These are phyloP conservation scores for Candida corydali DNA, from an alignment of 805 yeast genomes.

Conservation along the genomic window DNA sequence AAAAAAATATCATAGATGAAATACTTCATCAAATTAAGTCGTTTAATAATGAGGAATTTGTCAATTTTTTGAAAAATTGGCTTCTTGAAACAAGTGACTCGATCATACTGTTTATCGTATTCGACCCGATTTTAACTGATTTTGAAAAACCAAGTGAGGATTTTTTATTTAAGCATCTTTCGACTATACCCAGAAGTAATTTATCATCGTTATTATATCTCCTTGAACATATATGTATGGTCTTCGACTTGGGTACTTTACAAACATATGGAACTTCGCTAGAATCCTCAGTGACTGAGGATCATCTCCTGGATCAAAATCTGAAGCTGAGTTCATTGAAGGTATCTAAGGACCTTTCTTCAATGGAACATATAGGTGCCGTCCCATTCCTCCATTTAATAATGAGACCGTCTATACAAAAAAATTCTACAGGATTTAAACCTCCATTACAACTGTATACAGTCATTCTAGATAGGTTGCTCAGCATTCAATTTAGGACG, in stretches of 20 bases:
- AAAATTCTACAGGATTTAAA: constrained; percentile 32
- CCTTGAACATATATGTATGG: constrained; percentile 29
- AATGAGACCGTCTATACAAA: constrained; percentile 36
- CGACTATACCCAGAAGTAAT: constrained; percentile 37
- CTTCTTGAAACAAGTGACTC: constrained; percentile 38
- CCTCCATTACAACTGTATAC: constrained; percentile 32
- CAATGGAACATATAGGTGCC: constrained; percentile 33
- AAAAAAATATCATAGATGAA: constrained; percentile 17
- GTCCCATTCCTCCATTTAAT: constrained; percentile 39
- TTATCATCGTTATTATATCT: constrained; percentile 31
- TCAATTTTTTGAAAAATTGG: constrained; percentile 38
- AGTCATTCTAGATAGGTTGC: constrained; percentile 23
- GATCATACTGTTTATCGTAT: constrained; percentile 37
- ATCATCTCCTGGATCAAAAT: constrained; percentile 4
- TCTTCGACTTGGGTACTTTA: constrained; percentile 19
- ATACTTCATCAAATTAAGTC: constrained; percentile 13
- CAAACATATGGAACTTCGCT: constrained; percentile 25
- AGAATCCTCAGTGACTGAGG: constrained; percentile 13
- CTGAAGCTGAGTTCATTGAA: constrained; percentile 5
- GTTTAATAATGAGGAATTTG: constrained; percentile 9
- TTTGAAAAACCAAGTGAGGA: constrained; percentile 12
- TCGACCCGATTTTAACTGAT: constrained; percentile 24
- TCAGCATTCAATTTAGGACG: constrained; percentile 19
- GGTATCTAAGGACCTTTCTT: constrained; percentile 20
- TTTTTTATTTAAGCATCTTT: constrained; percentile 19